phyloP scores from a whole-genome alignment of 805 yeast genomes.

The Maudiozyma turicensis region DNA sequence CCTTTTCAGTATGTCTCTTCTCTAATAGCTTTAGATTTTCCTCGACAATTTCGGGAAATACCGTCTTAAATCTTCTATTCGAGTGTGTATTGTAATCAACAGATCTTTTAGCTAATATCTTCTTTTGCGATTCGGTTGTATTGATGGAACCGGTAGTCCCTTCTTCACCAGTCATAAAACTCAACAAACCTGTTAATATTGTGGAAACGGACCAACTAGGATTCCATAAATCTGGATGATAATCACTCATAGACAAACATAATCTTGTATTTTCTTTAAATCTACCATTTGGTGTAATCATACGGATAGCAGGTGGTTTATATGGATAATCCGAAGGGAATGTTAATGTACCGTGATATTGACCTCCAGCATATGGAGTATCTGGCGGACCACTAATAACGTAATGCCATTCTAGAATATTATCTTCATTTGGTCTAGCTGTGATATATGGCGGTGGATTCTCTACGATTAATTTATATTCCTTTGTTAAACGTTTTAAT shows the following conservation, averaged over 20 bases:
- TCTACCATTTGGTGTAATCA: conserved; percentile 85
- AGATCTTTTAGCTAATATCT: conserved; percentile 48
- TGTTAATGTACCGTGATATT: conserved; percentile 78
- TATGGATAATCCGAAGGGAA: conserved; percentile 85
- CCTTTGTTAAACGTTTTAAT: conserved; percentile 53
- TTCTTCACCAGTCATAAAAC: conserved; percentile 88
- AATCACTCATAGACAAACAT: conserved; percentile 89
- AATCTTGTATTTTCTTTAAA: conserved; percentile 72
- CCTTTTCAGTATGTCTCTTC: conserved; percentile 8
- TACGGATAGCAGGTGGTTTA: conserved; percentile 82
- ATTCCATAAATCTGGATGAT: conserved; percentile 91
- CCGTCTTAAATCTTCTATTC: conserved; percentile 46
- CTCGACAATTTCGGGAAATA: conserved; percentile 61
- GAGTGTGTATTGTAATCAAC: conserved; percentile 47
- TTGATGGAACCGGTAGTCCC: conserved; percentile 73
- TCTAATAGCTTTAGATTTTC: conserved; percentile 20
- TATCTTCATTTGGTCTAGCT: conserved; percentile 81
- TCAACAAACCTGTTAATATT: conserved; percentile 73
- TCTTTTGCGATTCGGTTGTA: conserved; percentile 51
- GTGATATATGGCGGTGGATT: conserved; percentile 77
- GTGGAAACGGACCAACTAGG: conserved; percentile 95
- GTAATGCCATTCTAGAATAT: conserved; percentile 90
- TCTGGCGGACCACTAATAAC: conserved; percentile 86
- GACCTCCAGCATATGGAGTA: conserved; percentile 79
- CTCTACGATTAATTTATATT: conserved; percentile 65